A percentile compares a stretch with the other conserved stretches of the same genome.
Conservation (phyloP, 2,329 filamentous ascomycete species). For the Penicillium brasilianum region DNA sequence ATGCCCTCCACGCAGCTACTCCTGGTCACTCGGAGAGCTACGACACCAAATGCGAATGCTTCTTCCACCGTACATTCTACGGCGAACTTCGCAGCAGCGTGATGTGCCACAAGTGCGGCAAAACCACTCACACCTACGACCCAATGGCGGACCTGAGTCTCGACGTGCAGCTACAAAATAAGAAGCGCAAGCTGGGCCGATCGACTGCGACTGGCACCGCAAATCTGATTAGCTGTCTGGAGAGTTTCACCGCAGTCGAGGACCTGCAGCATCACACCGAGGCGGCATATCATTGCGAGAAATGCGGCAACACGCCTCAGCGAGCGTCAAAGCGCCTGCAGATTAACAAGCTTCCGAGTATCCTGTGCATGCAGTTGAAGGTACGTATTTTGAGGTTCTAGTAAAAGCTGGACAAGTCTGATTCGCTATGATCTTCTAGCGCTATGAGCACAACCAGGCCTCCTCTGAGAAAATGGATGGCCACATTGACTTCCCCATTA, state of each 20-base stretch:
- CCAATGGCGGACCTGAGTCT: constrained; percentile 90
- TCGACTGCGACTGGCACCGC: constrained; percentile 51
- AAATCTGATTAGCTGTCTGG: constrained; percentile 75
- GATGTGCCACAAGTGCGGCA: constrained; percentile 85
- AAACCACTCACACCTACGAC: constrained; percentile 80
- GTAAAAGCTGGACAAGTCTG: background rate
- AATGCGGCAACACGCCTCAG: constrained; percentile 72
- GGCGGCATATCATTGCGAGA: constrained; percentile 79
- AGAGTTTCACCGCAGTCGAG: constrained; percentile 85
- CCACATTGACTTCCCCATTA: constrained; percentile 80
- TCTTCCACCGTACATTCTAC: constrained; percentile 93
- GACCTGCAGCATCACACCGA: constrained; percentile 65
- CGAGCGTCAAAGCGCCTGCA: constrained; percentile 83
- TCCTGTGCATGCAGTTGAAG: constrained; percentile 91
- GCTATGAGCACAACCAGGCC: constrained; percentile 77
- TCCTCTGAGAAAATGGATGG: constrained; percentile 86
- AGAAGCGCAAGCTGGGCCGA: constrained; percentile 53
- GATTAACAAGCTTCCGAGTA: constrained; percentile 83
- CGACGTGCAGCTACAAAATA: constrained; percentile 76
- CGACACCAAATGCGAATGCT: constrained; percentile 72
- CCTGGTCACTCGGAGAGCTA: constrained; percentile 71
- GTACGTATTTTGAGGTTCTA: constrained; percentile 51
- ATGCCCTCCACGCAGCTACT: constrained; percentile 80
- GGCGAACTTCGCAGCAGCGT: constrained; percentile 89
- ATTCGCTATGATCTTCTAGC: constrained; percentile 43